Percentiles rank a stretch among this genome's conserved stretches.
Conservation (phyloP, 805 yeast genomes). For the Candida koratica region DNA sequence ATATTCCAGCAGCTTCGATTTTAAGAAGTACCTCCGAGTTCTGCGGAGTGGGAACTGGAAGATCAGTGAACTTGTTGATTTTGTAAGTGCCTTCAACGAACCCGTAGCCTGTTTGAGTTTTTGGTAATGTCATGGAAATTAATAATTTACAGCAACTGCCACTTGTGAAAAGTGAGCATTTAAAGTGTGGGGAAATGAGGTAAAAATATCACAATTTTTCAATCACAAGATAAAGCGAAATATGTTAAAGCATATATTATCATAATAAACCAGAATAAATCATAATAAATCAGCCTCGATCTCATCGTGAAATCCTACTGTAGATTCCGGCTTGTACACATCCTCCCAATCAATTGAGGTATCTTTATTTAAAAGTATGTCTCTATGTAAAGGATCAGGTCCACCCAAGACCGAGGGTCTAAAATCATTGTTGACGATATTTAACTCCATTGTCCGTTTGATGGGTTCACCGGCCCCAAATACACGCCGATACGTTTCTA, state of each 20-base stretch:
- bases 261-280: too few relatives aligned
- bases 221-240: too few relatives aligned
- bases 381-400: slow-evolving; percentile 58
- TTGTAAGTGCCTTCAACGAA: slow-evolving; percentile 23
- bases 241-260: too few relatives aligned
- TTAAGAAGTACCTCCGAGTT: slow-evolving; percentile 30
- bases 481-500: slow-evolving; percentile 76
- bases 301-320: slow-evolving; percentile 65
- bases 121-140: slow-evolving; percentile 20
- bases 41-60: slow-evolving; percentile 30
- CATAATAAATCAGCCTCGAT: slow-evolving; percentile 64
- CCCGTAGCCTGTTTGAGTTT: slow-evolving; percentile 33
- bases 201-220: too few relatives aligned
- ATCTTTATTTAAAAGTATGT: slow-evolving; percentile 77
- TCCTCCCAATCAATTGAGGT: slow-evolving; percentile 90
- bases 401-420: slow-evolving; percentile 64
- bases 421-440: slow-evolving; percentile 68
- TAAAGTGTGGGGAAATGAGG: too few relatives aligned
- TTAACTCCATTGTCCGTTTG: slow-evolving; percentile 83
- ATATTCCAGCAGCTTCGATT: slow-evolving; percentile 43
- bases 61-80: slow-evolving; percentile 24
- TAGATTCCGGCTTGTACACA: slow-evolving; percentile 58
- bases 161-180: too few relatives aligned
- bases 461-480: slow-evolving; percentile 95
- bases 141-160: too few relatives aligned